phyloP scores from a whole-genome alignment of 2,329 filamentous ascomycete species.

The Tolypocladium cylindrosporum region DNA sequence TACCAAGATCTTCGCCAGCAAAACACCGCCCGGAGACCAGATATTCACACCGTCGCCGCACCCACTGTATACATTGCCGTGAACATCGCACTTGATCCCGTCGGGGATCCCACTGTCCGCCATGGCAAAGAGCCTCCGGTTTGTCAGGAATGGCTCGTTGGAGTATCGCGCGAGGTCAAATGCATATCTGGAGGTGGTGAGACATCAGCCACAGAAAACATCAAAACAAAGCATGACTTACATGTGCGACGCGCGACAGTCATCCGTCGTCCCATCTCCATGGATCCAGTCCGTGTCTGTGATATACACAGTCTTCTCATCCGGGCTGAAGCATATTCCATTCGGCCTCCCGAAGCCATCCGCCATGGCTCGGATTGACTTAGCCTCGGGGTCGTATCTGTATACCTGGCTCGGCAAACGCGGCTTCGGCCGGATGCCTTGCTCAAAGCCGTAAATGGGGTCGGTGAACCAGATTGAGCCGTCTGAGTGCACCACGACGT shows the following conservation, averaged over 20 bases:
- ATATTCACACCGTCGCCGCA: constrained; percentile 39
- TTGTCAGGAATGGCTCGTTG: constrained; percentile 29
- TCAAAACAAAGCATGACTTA: constrained; percentile 8
- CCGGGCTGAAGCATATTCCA: constrained; percentile 34
- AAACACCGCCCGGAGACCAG: constrained; percentile 32
- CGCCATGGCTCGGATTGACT: constrained; percentile 31
- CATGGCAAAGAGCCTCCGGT: constrained; percentile 40
- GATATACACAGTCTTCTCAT: constrained; percentile 32
- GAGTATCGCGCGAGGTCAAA: constrained; percentile 19
- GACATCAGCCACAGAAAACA: not conserved
- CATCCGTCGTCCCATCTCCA: constrained; percentile 21
- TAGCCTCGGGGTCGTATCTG: constrained; percentile 28
- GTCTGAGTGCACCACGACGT: constrained; percentile 32
- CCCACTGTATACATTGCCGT: constrained; percentile 39
- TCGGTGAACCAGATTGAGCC: constrained; percentile 41
- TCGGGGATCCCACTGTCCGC: constrained; percentile 35
- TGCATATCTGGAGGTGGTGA: constrained; percentile 16
- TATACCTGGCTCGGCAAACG: constrained; percentile 37
- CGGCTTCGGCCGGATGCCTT: constrained; percentile 32
- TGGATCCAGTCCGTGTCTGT: constrained; percentile 29
- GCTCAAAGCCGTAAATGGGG: constrained; percentile 36
- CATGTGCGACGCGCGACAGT: constrained; percentile 14
- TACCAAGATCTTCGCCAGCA: constrained; percentile 34
- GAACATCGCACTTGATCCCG: constrained; percentile 34
- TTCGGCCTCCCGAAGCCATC: constrained; percentile 38